A percentile compares a stretch with the other conserved stretches of the same genome.
Conservation (phyloP, 2,329 filamentous ascomycete species). For the Talaromyces sp. region DNA sequence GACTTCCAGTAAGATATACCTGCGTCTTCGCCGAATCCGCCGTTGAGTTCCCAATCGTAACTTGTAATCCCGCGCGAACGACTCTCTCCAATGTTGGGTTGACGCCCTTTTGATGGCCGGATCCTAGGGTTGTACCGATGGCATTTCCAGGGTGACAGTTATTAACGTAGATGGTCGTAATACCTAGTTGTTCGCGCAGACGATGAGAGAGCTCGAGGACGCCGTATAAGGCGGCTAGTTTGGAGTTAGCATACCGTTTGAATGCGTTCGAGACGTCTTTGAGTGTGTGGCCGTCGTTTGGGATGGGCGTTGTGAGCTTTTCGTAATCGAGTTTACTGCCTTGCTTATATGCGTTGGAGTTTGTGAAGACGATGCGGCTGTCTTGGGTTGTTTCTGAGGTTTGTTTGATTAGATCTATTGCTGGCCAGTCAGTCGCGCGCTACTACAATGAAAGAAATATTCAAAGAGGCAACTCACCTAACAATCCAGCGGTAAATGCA, state of each 20-base stretch:
- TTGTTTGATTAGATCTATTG: conserved; percentile 5
- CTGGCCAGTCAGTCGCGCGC: neutral
- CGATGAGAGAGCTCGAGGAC: conserved; percentile 3
- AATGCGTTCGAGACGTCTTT: conserved; percentile 9
- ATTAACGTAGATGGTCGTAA: conserved; percentile 9
- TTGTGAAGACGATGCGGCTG: conserved; percentile 10
- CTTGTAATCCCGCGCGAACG: neutral
- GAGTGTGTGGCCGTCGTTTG: conserved; percentile 6
- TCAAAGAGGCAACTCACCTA: neutral
- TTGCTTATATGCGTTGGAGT: conserved; percentile 10
- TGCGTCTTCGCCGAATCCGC: conserved; percentile 12
- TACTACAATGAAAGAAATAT: too few relatives aligned
- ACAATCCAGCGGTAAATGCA: conserved; percentile 9
- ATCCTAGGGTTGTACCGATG: conserved; percentile 6
- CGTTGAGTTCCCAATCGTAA: conserved; percentile 11
- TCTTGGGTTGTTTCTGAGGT: conserved; percentile 11
- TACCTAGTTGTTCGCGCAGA: neutral
- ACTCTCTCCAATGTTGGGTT: conserved; percentile 1
- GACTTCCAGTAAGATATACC: conserved; percentile 9
- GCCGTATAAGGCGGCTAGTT: conserved; percentile 8
- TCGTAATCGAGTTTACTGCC: conserved; percentile 10
- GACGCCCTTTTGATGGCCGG: conserved; percentile 6
- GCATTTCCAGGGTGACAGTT: conserved; percentile 12
- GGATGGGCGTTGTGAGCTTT: conserved; percentile 4
- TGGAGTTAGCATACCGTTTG: conserved; percentile 8